Evolutionary conservation across 768 basidiomycete species (phyloP), one percentile per base, ranked within the genome.

Genomic region (Psilocybe azurescens): DNA sequence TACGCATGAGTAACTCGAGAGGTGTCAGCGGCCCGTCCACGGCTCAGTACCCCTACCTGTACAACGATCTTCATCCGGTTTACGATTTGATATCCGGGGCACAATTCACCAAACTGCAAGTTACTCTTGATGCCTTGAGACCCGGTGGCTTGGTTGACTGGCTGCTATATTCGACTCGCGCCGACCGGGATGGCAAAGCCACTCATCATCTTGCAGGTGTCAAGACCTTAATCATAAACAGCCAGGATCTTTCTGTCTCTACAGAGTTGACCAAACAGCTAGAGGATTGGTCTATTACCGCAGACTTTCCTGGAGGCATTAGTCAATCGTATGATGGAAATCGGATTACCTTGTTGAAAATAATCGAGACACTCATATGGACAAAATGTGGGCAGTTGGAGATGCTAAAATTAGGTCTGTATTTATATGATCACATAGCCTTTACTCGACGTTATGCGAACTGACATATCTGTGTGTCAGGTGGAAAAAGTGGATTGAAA

Each of bases 401-500:
- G 14, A 29, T n/a, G 30, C 55, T 56, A 9, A 20, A 44, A 4
- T 11, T 56, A 56, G 41, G 55, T 56, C 24, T 13, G 55, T 56
- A 14, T 5, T 4, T 44, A n/a, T 14, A 13, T 5, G 9, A 33
- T 33, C 33, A 33, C 5, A 33, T 5, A 33, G n/a, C n/a, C 13
- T 4, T 44, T 3, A 44, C n/a, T 44, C 41, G 13, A 18, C n/a
- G n/a, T n/a, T n/a, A n/a, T 13, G 41, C n/a, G 10, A 11, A 7
- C 41, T 44, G 13, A 44, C 13, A 3, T 13, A 44, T 44, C 13
- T 44, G 3, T 44, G 41, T 14, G 4, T n/a, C 13, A 44, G 41
- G 41, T 4, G n/a, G 41, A 14, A 44, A 14, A 14, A 44, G 4
- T 44, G n/a, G 41, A 3, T 11, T n/a, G n/a, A 44, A n/a, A 11